Evolutionary conservation across 805 yeast genomes (phyloP).

Genomic region (Vanderwaltozyma polyspora): DNA sequence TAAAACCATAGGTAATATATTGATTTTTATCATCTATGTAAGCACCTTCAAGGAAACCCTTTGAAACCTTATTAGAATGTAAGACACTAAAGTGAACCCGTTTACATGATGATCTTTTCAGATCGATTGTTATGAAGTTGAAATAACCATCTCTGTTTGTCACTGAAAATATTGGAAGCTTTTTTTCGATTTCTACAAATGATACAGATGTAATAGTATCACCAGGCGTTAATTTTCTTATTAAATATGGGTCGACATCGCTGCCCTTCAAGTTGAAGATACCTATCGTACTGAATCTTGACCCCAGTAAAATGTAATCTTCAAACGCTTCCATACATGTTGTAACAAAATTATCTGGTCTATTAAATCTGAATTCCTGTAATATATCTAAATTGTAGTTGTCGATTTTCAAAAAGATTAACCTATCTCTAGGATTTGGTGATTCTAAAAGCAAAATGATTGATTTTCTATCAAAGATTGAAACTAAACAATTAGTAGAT

Average conservation of each 20-base stretch:
- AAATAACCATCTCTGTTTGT: conserved; percentile 63
- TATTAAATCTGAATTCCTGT: conserved; percentile 20
- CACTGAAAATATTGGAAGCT: conserved; percentile 28
- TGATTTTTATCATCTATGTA: conserved; percentile 34
- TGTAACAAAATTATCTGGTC: conserved; percentile 42
- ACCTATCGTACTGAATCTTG: conserved; percentile 58
- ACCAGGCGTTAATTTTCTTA: conserved; percentile 46
- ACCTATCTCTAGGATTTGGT: conserved; percentile 52
- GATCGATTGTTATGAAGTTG: conserved; percentile 29
- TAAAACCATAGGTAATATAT: conserved; percentile 67
- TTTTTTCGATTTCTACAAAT: conserved; percentile 23
- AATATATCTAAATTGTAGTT: conserved; percentile 19
- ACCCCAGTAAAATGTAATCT: conserved; percentile 47
- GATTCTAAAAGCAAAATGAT: conserved; percentile 43
- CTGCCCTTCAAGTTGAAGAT: conserved; percentile 34
- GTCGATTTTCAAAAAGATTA: conserved; percentile 33
- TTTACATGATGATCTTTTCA: conserved; percentile 4
- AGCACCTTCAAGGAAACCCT: conserved; percentile 77
- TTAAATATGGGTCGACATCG: conserved; percentile 14
- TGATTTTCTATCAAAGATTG: conserved; percentile 16
- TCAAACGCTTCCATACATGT: conserved; percentile 43
- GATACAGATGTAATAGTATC: conserved; percentile 55
- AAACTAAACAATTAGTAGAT: conserved; percentile 36
- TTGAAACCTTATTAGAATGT: conserved; percentile 53
- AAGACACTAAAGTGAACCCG: conserved; percentile 19